A percentile compares a stretch with the other conserved stretches of the same genome.
These are phyloP conservation scores for Plantago major DNA, from an alignment of 257 asterid genomes.

Conservation along the genomic window DNA sequence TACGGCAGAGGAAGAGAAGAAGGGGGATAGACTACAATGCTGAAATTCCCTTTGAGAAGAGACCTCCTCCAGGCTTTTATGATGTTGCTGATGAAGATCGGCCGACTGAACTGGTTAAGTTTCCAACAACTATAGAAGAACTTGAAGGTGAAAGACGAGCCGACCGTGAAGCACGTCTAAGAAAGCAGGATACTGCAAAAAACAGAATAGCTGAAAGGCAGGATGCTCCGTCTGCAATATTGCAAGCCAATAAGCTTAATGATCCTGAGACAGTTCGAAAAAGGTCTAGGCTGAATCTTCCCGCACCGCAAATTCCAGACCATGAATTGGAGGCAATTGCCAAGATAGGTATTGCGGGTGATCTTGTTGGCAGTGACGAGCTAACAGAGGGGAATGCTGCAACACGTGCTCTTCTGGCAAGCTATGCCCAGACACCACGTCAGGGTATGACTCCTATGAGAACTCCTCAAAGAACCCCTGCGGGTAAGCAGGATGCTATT, in stretches of 20 bases:
- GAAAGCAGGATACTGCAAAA: constrained; percentile 92
- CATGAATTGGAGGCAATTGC: constrained; percentile 98
- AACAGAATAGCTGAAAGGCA: constrained; percentile 91
- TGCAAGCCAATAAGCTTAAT: constrained; percentile 94
- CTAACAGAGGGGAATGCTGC: constrained; percentile 87
- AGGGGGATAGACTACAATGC: constrained; percentile 92
- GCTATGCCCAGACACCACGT: constrained; percentile 79
- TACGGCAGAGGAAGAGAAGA: constrained; percentile 78
- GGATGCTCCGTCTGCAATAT: constrained; percentile 89
- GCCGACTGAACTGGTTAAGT: constrained; percentile 67
- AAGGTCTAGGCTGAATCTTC: constrained; percentile 79
- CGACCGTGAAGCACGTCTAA: constrained; percentile 78
- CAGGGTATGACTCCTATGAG: constrained; percentile 88
- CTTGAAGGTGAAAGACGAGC: constrained; percentile 98
- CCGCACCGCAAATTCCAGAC: constrained; percentile 95
- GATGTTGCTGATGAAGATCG: constrained; percentile 80
- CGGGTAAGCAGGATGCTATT: constrained; percentile 84
- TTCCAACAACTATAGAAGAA: constrained; percentile 95
- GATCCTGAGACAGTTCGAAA: constrained; percentile 92
- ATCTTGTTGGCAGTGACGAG: constrained; percentile 80
- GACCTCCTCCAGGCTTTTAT: constrained; percentile 96
- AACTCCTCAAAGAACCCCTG: constrained; percentile 94
- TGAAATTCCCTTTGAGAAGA: constrained; percentile 94
- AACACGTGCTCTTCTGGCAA: constrained; percentile 88
- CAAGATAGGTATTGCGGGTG: constrained; percentile 89